A percentile compares a stretch with the other conserved stretches of the same genome.
phyloP scores from a whole-genome alignment of 129 eudicot species.

The Arctium lappa region DNA sequence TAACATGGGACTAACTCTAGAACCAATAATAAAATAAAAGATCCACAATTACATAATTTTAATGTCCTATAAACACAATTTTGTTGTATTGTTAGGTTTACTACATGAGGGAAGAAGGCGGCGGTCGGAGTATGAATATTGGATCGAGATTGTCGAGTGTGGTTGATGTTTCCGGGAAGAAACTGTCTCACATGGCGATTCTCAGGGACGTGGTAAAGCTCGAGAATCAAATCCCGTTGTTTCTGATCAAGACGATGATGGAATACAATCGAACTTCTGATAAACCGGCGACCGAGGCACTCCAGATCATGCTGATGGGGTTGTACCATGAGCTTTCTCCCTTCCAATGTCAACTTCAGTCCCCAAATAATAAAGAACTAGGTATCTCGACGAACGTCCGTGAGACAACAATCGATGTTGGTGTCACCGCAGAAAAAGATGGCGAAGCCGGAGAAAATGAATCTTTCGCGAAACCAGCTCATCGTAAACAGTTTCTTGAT shows the following conservation, averaged over 20 bases:
- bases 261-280: constrained; percentile 4
- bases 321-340: constrained; percentile 47
- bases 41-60: too few relatives aligned
- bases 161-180: constrained; percentile 38
- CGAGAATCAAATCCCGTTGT: constrained; percentile 63
- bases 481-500: neutral
- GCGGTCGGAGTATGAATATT: neutral
- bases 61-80: neutral
- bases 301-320: constrained; percentile 36
- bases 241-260: constrained; percentile 32
- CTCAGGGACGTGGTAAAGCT: constrained; percentile 52
- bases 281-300: constrained; percentile 23
- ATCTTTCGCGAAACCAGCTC: neutral
- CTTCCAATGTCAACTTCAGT: constrained; percentile 22
- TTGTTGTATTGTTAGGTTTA: neutral
- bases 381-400: constrained; percentile 16
- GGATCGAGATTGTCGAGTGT: constrained; percentile 37
- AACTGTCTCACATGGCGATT: constrained; percentile 37
- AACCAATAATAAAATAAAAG: too few relatives aligned
- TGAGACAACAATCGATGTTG: neutral
- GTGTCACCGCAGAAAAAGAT: neutral
- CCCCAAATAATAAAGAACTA: constrained; percentile 18
- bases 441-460: neutral
- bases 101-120: neutral
- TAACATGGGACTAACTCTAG: too few relatives aligned